Conservation (phyloP, 192 early-diverging fungal genomes). For the Coemansia sp. region DNA sequence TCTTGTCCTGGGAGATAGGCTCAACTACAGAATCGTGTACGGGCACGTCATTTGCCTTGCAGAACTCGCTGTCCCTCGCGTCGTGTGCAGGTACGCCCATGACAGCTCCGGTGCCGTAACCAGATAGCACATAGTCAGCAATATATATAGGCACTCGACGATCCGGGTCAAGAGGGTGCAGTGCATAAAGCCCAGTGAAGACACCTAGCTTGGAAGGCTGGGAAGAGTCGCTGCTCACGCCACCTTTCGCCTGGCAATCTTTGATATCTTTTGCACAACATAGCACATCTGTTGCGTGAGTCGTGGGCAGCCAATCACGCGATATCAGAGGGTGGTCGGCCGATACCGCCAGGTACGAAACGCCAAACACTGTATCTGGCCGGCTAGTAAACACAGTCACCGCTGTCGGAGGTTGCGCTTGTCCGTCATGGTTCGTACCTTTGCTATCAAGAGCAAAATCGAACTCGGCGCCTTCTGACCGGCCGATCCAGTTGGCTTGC, state of each 20-base stretch:
- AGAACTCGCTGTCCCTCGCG: slow-evolving; percentile 71
- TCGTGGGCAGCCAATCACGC: slow-evolving; percentile 12
- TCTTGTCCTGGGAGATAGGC: slow-evolving; percentile 1
- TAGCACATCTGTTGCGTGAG: slow-evolving; percentile 17
- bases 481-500: slow-evolving; percentile 94
- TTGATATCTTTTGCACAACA: slow-evolving; percentile 17
- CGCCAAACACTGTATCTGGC: slow-evolving; percentile 76
- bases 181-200: slow-evolving; percentile 64
- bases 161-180: slow-evolving; percentile 59
- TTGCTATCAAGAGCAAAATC: slow-evolving; percentile 48
- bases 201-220: slow-evolving; percentile 45
- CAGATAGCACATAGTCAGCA: slow-evolving; percentile 70
- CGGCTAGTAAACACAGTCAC: slow-evolving; percentile 76
- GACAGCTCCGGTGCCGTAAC: slow-evolving; percentile 80
- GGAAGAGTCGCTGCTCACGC: slow-evolving; percentile 15
- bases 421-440: background rate
- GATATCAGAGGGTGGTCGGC: slow-evolving; percentile 63
- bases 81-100: slow-evolving; percentile 89
- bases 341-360: slow-evolving; percentile 68
- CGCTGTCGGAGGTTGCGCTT: background rate
- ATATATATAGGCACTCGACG: slow-evolving; percentile 67
- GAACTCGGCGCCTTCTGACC: slow-evolving; percentile 76
- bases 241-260: slow-evolving; percentile 8
- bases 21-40: slow-evolving; percentile 50
- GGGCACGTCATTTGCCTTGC: slow-evolving; percentile 54